Evolutionary conservation across 2,329 filamentous ascomycete species (phyloP), one percentile per base, ranked within the genome.

Genomic region (Penicillium occitanis): DNA sequence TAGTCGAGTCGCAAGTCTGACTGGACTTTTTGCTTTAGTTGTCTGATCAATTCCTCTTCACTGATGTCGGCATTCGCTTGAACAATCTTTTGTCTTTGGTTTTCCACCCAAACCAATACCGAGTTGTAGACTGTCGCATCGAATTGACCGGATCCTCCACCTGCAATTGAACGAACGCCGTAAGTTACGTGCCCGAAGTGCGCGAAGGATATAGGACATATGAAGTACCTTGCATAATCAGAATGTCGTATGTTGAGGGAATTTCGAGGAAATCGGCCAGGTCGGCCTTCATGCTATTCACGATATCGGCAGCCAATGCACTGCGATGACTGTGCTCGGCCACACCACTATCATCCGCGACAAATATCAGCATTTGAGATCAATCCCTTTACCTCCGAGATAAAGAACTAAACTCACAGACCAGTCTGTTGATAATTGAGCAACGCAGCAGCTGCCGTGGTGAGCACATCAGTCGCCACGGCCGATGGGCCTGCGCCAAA

Each of bases 271-370:
- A 90, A 25, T 82, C 82, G 42, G 86, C 84, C 11, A 98, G 85
- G 69, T 91, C 88, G 46, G 86, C 84, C 76, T 96, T 95, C 69
- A 92, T 86, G 69, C 91, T 85, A 69, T 90, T 88, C 71, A 98
- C 86, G 73, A 98, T 92, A 69, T 88, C 86, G 69, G 87, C 86
- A 30, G 94, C 94, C 53, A 91, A 86, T 68, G 87, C 84, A 14
- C 91, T 96, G 70, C 94, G 91, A 78, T 98, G 94, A 10, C 91
- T 94, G 77, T 96, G 92, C 79, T 98, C 94, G 69, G 91, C 92
- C 51, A 97, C 86, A 62, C 93, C 93, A 30, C 65, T 67, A 11
- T 58, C 44, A 46, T 3, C 37, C 13, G 10, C 19, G 5, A 14
- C 35, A 22, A 25, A 42, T 19, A 48, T 66, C 13, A 61, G 50